Evolutionary conservation across 345 rosid genomes (phyloP), one percentile per base, ranked within the genome.

Genomic region (Lepidium africanum): DNA sequence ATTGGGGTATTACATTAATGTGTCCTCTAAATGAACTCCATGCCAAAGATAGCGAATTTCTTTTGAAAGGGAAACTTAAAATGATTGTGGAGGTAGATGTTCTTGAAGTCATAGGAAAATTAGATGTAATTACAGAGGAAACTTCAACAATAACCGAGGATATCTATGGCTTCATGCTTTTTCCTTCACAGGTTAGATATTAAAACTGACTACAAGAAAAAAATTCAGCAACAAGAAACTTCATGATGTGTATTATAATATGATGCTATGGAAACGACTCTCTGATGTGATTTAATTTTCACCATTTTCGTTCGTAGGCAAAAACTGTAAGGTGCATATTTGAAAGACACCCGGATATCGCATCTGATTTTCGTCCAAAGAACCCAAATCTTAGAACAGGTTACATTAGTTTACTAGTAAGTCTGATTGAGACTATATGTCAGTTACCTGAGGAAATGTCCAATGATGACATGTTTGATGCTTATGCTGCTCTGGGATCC

Each of bases 81-180:
- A 68, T 92, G 50, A 92, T 83, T 81, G 91, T 78, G 56, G 95
- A 87, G 75, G 79, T 92, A 51, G 25, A 63, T 0, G 32, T 68
- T 55, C 71, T 65, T 49, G 57, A 63, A 73, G 6, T 43, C n/a
- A 57, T 65, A 39, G 76, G 75, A 0, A 71, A 71, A 43, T 7
- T 71, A 14, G 69, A 71, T 4, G 62, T 52, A n/a, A n/a, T n/a
- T n/a, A 40, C 51, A 14, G 65, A 60, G 10, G 65, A 60, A 60
- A 27, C 39, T 25, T 14, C 65, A 60, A 43, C 40, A 27, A 14
- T 43, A 30, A 39, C 30, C 12, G 17, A 15, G 23, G 10, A 60
- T 60, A 27, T 60, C 10, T 15, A 60, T 30, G 52, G 52, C 15
- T 60, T 60, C 30, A 45, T 48, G 21, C 21, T 63, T 48, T 36